Percentiles rank a stretch among this genome's conserved stretches.
These are phyloP conservation scores for Trichosanthes truncata DNA, from an alignment of 306 rosid genomes.

Conservation along the genomic window DNA sequence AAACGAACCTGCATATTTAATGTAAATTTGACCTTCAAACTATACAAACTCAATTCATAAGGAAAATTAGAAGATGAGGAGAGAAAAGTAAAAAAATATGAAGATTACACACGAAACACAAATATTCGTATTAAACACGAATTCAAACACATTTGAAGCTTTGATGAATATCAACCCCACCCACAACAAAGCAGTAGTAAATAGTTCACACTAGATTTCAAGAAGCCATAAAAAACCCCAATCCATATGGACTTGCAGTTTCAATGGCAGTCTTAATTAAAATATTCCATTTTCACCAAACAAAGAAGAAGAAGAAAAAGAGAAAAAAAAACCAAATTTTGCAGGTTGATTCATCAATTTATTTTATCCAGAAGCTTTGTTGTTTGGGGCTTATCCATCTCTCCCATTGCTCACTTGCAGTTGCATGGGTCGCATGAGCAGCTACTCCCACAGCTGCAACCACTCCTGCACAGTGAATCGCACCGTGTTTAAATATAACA, in stretches of 20 bases:
- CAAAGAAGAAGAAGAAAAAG: background rate
- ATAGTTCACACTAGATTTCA: background rate
- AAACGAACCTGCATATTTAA: too few relatives aligned
- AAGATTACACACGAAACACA: background rate
- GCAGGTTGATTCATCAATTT: background rate
- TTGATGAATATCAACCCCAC: background rate
- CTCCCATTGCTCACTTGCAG: background rate
- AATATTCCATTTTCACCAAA: background rate
- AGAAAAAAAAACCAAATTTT: background rate
- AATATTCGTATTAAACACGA: background rate
- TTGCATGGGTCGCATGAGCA: slow-evolving; percentile 7
- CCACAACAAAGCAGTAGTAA: background rate
- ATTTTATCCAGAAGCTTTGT: background rate
- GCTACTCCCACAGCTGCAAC: slow-evolving; percentile 3
- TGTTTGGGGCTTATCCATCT: background rate
- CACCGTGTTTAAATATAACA: background rate
- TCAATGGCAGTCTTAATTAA: background rate
- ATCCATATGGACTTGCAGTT: background rate
- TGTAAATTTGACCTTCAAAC: background rate
- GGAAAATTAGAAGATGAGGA: too few relatives aligned
- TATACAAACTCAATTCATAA: background rate
- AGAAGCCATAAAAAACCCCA: background rate
- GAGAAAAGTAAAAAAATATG: too few relatives aligned
- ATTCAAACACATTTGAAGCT: background rate
- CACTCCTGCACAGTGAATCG: background rate